A percentile compares a stretch with the other conserved stretches of the same genome.
Evolutionary conservation across 345 rosid genomes (phyloP).

Genomic region (Lepidium aucheri): DNA sequence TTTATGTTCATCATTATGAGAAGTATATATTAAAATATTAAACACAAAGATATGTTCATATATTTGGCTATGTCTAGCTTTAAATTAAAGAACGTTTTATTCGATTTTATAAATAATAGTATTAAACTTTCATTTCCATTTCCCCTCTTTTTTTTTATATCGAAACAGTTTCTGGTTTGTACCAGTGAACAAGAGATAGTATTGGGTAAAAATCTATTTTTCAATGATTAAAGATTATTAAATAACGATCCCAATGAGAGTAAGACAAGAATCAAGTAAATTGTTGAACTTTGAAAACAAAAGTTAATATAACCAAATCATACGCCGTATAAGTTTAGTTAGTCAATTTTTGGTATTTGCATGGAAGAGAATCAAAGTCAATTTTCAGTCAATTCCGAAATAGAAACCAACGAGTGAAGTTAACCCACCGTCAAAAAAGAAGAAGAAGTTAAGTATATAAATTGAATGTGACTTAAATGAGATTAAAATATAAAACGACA

Average conservation of each 20-base stretch:
- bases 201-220: slow-evolving; percentile 7
- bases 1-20: slow-evolving; percentile 18
- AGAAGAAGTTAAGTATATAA: not conserved
- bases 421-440: slow-evolving; percentile 22
- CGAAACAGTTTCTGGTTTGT: slow-evolving; percentile 6
- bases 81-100: not conserved
- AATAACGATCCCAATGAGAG: slow-evolving; percentile 20
- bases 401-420: slow-evolving; percentile 23
- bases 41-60: not conserved
- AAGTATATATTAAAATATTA: slow-evolving; percentile 12
- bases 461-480: slow-evolving; percentile 3
- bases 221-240: not conserved
- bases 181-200: not conserved
- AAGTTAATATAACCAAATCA: slow-evolving; percentile 15
- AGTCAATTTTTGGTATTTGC: slow-evolving; percentile 27
- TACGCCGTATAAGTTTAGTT: slow-evolving; percentile 17
- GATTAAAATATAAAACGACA: not conserved
- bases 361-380: slow-evolving; percentile 29
- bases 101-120: not conserved
- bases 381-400: slow-evolving; percentile 17
- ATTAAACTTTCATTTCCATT: not conserved
- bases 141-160: not conserved
- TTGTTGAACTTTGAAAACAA: not conserved
- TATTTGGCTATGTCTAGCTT: not conserved
- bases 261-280: slow-evolving; percentile 6